phyloP scores from a whole-genome alignment of 306 rosid genomes.

The Parietaria judaica region DNA sequence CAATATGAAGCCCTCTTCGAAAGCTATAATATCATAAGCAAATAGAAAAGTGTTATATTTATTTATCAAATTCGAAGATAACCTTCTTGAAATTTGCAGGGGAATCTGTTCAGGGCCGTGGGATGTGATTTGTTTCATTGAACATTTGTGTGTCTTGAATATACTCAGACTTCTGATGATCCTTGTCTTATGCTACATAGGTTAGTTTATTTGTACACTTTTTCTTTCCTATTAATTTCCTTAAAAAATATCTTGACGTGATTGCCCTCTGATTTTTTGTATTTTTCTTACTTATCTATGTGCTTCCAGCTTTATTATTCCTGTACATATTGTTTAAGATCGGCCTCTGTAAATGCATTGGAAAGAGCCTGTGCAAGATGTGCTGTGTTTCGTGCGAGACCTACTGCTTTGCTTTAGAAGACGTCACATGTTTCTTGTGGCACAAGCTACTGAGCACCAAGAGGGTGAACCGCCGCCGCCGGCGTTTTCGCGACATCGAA shows the following conservation, averaged over 20 bases:
- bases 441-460: conserved; percentile 36
- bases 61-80: background rate
- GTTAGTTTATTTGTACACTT: conserved; percentile 16
- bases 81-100: conserved; percentile 21
- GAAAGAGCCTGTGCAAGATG: conserved; percentile 38
- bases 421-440: conserved; percentile 33
- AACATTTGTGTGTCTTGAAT: conserved; percentile 33
- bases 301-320: conserved; percentile 35
- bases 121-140: conserved; percentile 36
- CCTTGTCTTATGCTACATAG: conserved; percentile 35
- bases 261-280: background rate
- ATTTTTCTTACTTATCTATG: too few relatives aligned
- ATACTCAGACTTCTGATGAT: conserved; percentile 30
- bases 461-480: conserved; percentile 26
- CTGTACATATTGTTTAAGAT: conserved; percentile 36
- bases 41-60: too few relatives aligned
- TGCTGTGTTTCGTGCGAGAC: conserved; percentile 41
- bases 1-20: too few relatives aligned
- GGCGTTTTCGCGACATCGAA: conserved; percentile 28
- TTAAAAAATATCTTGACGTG: too few relatives aligned
- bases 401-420: conserved; percentile 32
- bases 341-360: conserved; percentile 48
- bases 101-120: conserved; percentile 36
- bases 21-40: too few relatives aligned
- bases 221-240: background rate